Percentiles rank a stretch among this genome's conserved stretches.
Evolutionary conservation across 2,329 filamentous ascomycete genomes (phyloP).

Genomic region (Alternaria brassicae): DNA sequence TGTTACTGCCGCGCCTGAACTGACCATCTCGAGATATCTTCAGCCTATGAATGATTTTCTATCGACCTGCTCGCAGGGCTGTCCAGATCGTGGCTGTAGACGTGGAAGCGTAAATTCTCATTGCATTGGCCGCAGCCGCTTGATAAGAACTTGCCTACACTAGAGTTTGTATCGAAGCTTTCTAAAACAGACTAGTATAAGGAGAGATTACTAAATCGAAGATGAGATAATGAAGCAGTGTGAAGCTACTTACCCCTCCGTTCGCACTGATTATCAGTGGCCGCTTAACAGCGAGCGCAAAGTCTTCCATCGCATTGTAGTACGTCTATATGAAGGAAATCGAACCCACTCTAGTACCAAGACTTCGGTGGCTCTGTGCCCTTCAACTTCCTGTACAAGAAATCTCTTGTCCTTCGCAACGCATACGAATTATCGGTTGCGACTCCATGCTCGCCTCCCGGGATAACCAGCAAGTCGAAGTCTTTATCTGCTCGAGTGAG

Average conservation of each 20-base stretch:
- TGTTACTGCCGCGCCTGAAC: too few relatives aligned
- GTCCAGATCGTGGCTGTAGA: too few relatives aligned
- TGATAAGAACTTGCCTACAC: too few relatives aligned
- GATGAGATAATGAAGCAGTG: background rate
- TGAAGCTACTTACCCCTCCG: background rate
- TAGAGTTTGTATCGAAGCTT: too few relatives aligned
- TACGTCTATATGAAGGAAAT: background rate
- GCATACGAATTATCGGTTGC: background rate
- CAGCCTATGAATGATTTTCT: too few relatives aligned
- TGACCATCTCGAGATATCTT: too few relatives aligned
- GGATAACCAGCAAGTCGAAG: constrained; percentile 31
- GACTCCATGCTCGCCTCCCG: constrained; percentile 29
- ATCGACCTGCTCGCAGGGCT: too few relatives aligned
- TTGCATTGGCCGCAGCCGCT: too few relatives aligned
- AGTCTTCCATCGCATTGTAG: background rate
- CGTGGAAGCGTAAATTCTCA: too few relatives aligned
- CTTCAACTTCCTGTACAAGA: background rate
- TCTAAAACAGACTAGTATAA: too few relatives aligned
- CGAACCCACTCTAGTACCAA: background rate
- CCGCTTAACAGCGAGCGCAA: accelerated
- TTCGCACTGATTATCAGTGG: background rate
- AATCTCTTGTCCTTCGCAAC: background rate
- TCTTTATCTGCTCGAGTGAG: constrained; percentile 30
- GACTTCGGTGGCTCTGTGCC: background rate
- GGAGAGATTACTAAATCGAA: too few relatives aligned